A percentile compares a stretch with the other conserved stretches of the same genome.
Evolutionary conservation across 2,329 filamentous ascomycete genomes (phyloP).

Genomic region (Ascochyta rabiei): DNA sequence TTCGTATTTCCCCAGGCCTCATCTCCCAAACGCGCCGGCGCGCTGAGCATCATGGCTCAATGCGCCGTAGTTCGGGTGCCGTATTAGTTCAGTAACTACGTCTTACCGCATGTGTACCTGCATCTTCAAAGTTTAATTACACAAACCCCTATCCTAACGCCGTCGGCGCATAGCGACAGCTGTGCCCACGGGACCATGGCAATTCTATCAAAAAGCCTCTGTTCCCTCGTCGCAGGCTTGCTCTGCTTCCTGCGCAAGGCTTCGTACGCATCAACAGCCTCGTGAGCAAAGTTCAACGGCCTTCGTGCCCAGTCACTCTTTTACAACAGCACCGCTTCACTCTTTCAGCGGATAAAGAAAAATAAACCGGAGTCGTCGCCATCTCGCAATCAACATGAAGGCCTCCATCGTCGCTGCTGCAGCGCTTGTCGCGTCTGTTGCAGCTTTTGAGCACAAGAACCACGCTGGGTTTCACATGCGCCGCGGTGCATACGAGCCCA

Average conservation of each 20-base stretch:
- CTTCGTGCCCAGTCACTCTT: constrained; percentile 47
- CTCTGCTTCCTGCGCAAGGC: constrained; percentile 39
- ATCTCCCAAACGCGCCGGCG: constrained; percentile 15
- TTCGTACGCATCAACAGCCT: constrained; percentile 42
- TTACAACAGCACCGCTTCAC: constrained; percentile 67
- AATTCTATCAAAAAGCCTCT: constrained; percentile 39
- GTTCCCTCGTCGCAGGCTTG: constrained; percentile 25
- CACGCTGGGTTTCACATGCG: constrained; percentile 64
- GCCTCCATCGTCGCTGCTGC: constrained; percentile 69
- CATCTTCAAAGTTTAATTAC: constrained; percentile 34
- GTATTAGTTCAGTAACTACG: constrained; percentile 18
- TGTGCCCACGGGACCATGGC: constrained; percentile 27
- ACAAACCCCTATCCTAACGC: constrained; percentile 42
- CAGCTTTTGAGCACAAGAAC: constrained; percentile 68
- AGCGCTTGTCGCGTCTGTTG: constrained; percentile 59
- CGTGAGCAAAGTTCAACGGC: constrained; percentile 40
- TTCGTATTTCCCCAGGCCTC: constrained; percentile 18
- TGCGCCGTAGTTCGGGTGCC: constrained; percentile 24
- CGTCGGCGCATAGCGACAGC: constrained; percentile 21
- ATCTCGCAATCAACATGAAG: constrained; percentile 69
- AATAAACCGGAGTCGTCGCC: constrained; percentile 35
- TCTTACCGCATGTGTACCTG: constrained; percentile 33
- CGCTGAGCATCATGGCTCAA: constrained; percentile 33
- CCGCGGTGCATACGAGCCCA: constrained; percentile 53
- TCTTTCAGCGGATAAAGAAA: constrained; percentile 78